Evolutionary conservation across 805 yeast genomes (phyloP).

Genomic region (Candida boidinii): DNA sequence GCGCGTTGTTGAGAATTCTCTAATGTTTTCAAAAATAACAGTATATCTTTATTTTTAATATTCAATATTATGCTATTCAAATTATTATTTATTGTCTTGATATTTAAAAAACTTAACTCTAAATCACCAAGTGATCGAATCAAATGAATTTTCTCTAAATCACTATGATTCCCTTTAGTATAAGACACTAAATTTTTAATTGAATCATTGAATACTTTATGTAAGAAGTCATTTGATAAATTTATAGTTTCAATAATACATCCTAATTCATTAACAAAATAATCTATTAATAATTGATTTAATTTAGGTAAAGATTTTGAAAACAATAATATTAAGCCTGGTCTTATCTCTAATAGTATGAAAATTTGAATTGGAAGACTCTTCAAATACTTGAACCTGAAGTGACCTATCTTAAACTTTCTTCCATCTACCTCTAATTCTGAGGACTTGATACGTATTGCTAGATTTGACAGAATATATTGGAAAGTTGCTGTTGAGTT

Average conservation of each 20-base stretch:
- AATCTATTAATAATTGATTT: slow-evolving; percentile 11
- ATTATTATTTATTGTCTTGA: slow-evolving; percentile 7
- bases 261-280: slow-evolving; percentile 15
- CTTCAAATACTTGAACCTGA: slow-evolving; percentile 19
- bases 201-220: slow-evolving; percentile 7
- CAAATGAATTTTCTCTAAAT: too few relatives aligned
- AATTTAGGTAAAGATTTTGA: slow-evolving; percentile 14
- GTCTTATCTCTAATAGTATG: slow-evolving; percentile 16
- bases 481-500: slow-evolving; percentile 15
- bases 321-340: slow-evolving; percentile 13
- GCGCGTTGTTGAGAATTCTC: neutral
- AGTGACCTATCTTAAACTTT: slow-evolving; percentile 16
- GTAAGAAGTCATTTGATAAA: slow-evolving; percentile 8
- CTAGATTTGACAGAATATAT: slow-evolving; percentile 13
- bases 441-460: slow-evolving; percentile 16
- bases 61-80: slow-evolving; percentile 18
- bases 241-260: slow-evolving; percentile 10
- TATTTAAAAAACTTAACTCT: slow-evolving; percentile 10
- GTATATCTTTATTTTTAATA: slow-evolving; percentile 15
- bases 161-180: too few relatives aligned
- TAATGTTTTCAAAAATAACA: slow-evolving; percentile 5
- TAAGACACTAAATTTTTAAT: slow-evolving; percentile 1
- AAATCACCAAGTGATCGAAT: slow-evolving; percentile 17
- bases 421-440: slow-evolving; percentile 5
- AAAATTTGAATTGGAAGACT: slow-evolving; percentile 19